These are phyloP conservation scores for Starmerella khaoyaiensis DNA, from an alignment of 805 yeast species.

Conservation along the genomic window DNA sequence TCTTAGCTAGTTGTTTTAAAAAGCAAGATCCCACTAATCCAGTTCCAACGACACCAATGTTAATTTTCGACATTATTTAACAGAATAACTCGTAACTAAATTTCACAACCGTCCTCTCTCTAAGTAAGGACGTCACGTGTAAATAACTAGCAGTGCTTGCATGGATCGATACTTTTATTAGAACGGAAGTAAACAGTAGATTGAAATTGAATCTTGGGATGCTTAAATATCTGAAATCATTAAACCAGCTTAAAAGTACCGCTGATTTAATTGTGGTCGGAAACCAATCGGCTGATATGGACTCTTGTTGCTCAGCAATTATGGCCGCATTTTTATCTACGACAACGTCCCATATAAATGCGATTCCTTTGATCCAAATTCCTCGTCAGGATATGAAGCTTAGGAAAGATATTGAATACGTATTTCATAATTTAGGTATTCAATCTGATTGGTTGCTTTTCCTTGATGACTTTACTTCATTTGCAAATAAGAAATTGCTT, in stretches of 20 bases:
- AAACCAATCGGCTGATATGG: constrained; percentile 80
- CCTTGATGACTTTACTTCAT: constrained; percentile 44
- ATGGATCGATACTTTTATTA: background rate
- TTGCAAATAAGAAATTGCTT: constrained; percentile 32
- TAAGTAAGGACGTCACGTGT: background rate
- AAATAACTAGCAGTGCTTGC: background rate
- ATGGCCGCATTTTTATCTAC: constrained; percentile 47
- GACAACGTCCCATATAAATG: constrained; percentile 19
- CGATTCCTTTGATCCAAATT: constrained; percentile 68
- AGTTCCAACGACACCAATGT: constrained; percentile 67
- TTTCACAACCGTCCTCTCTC: background rate
- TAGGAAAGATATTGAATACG: constrained; percentile 55
- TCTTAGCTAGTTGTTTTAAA: constrained; percentile 55
- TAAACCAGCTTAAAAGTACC: constrained; percentile 1
- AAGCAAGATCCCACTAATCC: constrained; percentile 95
- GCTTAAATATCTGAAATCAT: constrained; percentile 11
- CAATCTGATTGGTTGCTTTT: constrained; percentile 42
- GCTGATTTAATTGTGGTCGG: constrained; percentile 44
- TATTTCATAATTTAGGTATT: constrained; percentile 39
- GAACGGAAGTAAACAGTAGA: too few species aligned
- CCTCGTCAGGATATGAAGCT: constrained; percentile 49
- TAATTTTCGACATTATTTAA: constrained; percentile 24
- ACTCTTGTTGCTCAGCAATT: constrained; percentile 69
- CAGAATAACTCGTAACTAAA: too few species aligned
- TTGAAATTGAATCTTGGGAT: background rate